phyloP scores from a whole-genome alignment of 129 eudicot genomes.

The Escallonia rubra region DNA sequence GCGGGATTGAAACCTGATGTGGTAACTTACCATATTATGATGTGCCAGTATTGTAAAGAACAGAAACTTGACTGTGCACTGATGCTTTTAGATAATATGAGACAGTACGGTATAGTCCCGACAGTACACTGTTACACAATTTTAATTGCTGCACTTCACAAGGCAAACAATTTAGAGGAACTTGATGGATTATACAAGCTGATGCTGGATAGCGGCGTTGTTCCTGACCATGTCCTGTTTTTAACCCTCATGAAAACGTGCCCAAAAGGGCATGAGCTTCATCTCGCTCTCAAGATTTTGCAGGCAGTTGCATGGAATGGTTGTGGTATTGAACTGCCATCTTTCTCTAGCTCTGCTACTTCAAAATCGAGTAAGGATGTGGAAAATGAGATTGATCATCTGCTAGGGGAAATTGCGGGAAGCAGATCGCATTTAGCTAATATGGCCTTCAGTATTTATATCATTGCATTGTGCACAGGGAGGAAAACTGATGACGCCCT shows the following conservation, averaged over 20 bases:
- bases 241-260: slow-evolving; percentile 41
- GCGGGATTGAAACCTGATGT: slow-evolving; percentile 49
- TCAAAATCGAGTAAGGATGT: slow-evolving; percentile 16
- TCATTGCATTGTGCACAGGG: slow-evolving; percentile 42
- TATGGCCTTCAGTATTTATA: slow-evolving; percentile 42
- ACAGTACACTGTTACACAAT: slow-evolving; percentile 62
- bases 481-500: slow-evolving; percentile 46
- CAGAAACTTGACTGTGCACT: slow-evolving; percentile 48
- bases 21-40: slow-evolving; percentile 51
- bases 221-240: slow-evolving; percentile 67
- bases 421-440: slow-evolving; percentile 26
- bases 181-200: slow-evolving; percentile 39
- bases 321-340: slow-evolving; percentile 41
- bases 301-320: slow-evolving; percentile 43
- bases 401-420: slow-evolving; percentile 37
- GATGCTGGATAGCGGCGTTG: slow-evolving; percentile 50
- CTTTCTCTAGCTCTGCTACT: slow-evolving; percentile 6
- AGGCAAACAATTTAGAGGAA: slow-evolving; percentile 38
- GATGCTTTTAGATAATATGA: slow-evolving; percentile 31
- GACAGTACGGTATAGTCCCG: slow-evolving; percentile 24
- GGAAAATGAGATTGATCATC: slow-evolving; percentile 31
- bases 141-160: slow-evolving; percentile 38
- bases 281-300: slow-evolving; percentile 42
- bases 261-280: slow-evolving; percentile 44
- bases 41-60: slow-evolving; percentile 39